Base-by-base conservation (phyloP, 2,329 filamentous ascomycete species). In the Esteya vermicola region DNA sequence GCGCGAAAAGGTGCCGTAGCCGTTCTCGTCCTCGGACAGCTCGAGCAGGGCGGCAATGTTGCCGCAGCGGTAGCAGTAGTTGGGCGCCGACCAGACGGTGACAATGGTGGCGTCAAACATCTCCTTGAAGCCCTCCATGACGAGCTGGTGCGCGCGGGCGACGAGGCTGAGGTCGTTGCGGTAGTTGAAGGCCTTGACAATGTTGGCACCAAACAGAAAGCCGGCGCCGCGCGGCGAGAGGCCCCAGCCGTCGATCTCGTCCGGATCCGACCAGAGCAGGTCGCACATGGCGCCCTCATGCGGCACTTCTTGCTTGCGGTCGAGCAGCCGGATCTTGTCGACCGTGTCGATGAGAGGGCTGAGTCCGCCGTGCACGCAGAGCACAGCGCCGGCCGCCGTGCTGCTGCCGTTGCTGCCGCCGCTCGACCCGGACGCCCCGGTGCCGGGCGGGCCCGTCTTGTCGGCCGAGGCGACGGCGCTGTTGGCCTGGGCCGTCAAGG, bases 201-300 rank as follows among this genome's bases (percentile, higher is more conserved):
- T 96, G 55, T 95, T 88, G 4, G 84, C 80, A 38, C 91, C 91
- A 50, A 98, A 98, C 12, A 96, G 68, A 64, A 95, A 98, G 1
- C 91, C 91, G 0, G 91, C 91, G 9, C 91, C 91, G 28, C 89
- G 85, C 0, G 91, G 91, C 1, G 85, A 93, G 6, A 96, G 65
- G 10, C 88, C 89, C 91, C 91, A 98, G 44, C 88, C 89, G 55
- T 95, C 88, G 47, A 95, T 94, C 52, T 98, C 91, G 58, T 98
- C 91, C 0, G 91, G 91, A 54, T 98, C 91, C 1, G 86, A 95
- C 91, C 91, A 98, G 3, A 98, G 72, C 1, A 98, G 70, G 59
- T 98, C 91, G 61, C 91, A 98, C 91, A 98, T 98, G 55, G 91
- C 86, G 41, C 91, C 91, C 63, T 98, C 91, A 55, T 98, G 91